Evolutionary conservation across 805 yeast genomes (phyloP).

Genomic region (Sugiyamaella floridensis): DNA sequence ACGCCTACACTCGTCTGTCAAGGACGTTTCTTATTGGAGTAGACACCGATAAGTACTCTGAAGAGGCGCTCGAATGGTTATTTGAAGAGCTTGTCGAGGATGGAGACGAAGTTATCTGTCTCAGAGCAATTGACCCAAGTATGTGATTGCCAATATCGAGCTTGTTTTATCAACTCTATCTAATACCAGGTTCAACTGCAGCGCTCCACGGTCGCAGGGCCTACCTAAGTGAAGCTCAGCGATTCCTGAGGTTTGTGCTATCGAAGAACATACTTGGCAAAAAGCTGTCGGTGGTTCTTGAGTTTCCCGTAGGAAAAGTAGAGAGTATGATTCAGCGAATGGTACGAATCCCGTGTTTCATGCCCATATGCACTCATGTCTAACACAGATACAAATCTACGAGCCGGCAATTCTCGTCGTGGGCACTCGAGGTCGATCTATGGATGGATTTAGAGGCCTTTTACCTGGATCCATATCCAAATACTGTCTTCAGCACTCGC

Average conservation of each 20-base stretch:
- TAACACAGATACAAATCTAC: conserved; percentile 33
- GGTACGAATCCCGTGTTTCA: neutral
- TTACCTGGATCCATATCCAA: conserved; percentile 43
- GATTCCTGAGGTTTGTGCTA: conserved; percentile 30
- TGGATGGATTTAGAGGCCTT: conserved; percentile 37
- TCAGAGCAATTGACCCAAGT: conserved; percentile 36
- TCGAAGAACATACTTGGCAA: conserved; percentile 32
- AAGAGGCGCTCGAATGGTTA: conserved; percentile 41
- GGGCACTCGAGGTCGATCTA: conserved; percentile 38
- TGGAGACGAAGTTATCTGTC: conserved; percentile 41
- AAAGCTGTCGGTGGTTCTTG: conserved; percentile 38
- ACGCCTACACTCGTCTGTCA: conserved; percentile 32
- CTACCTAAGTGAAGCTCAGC: conserved; percentile 28
- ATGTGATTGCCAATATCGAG: neutral
- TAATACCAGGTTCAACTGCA: neutral
- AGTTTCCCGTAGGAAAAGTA: conserved; percentile 40
- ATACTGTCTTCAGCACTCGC: conserved; percentile 41
- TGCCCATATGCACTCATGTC: neutral
- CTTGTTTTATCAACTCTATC: neutral
- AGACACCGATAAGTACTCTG: conserved; percentile 38
- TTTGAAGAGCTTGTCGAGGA: conserved; percentile 39
- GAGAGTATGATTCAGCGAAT: conserved; percentile 36
- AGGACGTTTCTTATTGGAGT: conserved; percentile 41
- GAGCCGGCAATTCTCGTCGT: conserved; percentile 41
- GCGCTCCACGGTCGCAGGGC: neutral